These are phyloP conservation scores for Dittrichia graveolens DNA, from an alignment of 129 eudicot genomes.

Conservation along the genomic window DNA sequence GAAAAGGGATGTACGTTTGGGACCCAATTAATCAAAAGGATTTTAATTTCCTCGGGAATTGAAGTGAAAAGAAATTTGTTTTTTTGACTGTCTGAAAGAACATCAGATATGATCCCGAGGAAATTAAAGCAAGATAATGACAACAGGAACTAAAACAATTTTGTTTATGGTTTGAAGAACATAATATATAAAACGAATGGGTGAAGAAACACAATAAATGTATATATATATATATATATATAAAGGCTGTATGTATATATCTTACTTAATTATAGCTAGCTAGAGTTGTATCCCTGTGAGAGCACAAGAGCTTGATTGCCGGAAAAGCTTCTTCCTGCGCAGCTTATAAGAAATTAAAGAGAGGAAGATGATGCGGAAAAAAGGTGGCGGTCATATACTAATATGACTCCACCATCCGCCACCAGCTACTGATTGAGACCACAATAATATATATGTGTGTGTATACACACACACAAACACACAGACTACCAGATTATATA, in stretches of 20 bases:
- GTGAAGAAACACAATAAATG: slow-evolving; percentile 12
- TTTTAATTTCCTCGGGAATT: slow-evolving; percentile 53
- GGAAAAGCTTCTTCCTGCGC: slow-evolving; percentile 46
- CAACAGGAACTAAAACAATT: slow-evolving; percentile 14
- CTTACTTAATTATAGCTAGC: slow-evolving; percentile 27
- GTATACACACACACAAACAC: not conserved
- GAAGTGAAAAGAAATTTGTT: slow-evolving; percentile 45
- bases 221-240: not conserved
- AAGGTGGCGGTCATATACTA: slow-evolving; percentile 44
- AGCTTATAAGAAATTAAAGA: not conserved
- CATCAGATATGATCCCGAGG: slow-evolving; percentile 54
- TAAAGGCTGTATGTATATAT: not conserved
- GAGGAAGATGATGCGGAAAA: slow-evolving; percentile 47
- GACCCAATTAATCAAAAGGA: slow-evolving; percentile 27
- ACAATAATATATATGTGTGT: slow-evolving; percentile 7
- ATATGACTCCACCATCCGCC: slow-evolving; percentile 37
- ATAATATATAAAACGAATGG: slow-evolving; percentile 12
- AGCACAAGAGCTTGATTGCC: slow-evolving; percentile 59
- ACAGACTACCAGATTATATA: not conserved
- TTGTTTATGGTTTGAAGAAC: slow-evolving; percentile 8
- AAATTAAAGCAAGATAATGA: slow-evolving; percentile 19
- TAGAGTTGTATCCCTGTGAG: slow-evolving; percentile 20
- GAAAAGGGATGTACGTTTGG: slow-evolving; percentile 20
- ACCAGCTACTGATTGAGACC: slow-evolving; percentile 71
- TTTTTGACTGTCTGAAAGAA: slow-evolving; percentile 28